Evolutionary conservation across 2,329 filamentous ascomycete genomes (phyloP).

Genomic region (Colletotrichum sp.): DNA sequence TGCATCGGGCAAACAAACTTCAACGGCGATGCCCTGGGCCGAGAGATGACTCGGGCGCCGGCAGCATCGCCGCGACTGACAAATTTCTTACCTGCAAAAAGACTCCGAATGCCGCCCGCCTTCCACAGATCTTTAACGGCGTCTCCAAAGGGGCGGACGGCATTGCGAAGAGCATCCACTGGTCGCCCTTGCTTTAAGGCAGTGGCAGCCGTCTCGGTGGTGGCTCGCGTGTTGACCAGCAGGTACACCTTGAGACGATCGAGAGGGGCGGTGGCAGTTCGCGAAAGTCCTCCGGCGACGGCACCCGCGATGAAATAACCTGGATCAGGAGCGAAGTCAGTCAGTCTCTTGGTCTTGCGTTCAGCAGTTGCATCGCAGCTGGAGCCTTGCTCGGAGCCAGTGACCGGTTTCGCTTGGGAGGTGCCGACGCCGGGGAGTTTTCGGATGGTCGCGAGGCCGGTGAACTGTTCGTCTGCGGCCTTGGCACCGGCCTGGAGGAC

Average conservation of each 20-base stretch:
- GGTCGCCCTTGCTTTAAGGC: conserved; percentile 75
- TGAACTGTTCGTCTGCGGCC: conserved; percentile 9
- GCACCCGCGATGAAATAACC: conserved; percentile 98
- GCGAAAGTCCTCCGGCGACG: conserved; percentile 90
- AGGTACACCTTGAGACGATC: conserved; percentile 98
- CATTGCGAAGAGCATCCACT: conserved; percentile 67
- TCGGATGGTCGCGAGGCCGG: conserved; percentile 1
- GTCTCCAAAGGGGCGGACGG: conserved; percentile 71
- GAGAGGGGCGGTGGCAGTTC: conserved; percentile 93
- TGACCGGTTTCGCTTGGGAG: conserved; percentile 25
- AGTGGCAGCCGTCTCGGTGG: conserved; percentile 61
- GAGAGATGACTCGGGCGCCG: neutral
- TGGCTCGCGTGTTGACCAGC: conserved; percentile 82
- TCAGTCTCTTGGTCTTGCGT: conserved; percentile 58
- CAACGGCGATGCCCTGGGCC: neutral
- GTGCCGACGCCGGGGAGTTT: conserved; percentile 38
- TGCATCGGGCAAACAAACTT: neutral
- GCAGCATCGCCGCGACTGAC: neutral
- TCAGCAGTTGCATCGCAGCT: conserved; percentile 31
- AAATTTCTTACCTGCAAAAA: conserved; percentile 80
- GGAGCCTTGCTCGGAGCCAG: conserved; percentile 24
- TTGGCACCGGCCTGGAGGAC: conserved; percentile 6
- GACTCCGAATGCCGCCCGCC: conserved; percentile 83
- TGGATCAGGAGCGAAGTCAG: conserved; percentile 79
- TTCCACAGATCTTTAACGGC: conserved; percentile 83